Evolutionary conservation across 495 filamentous ascomycete genomes (phyloP), one percentile per base, ranked within the genome.

Genomic region (Neurospora cerealis): DNA sequence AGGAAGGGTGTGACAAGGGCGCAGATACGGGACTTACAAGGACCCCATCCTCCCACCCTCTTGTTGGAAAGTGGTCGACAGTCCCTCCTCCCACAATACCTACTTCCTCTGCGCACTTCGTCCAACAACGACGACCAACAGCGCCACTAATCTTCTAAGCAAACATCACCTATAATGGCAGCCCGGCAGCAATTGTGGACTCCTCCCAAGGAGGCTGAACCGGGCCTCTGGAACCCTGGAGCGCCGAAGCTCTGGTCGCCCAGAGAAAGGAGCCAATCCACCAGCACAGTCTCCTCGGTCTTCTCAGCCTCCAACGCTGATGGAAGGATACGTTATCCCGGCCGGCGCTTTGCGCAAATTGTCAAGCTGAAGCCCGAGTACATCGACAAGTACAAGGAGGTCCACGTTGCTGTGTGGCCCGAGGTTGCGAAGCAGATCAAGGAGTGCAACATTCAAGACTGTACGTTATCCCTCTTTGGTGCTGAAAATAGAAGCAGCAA

Each of bases 351-450:
- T 75, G 89, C 86, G 10, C 92, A 94, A 79, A 89, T 91, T 72
- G 85, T 94, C 73, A 89, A 89, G 77, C 86, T 95, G 44, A 92
- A 91, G 80, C 87, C 89, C 36, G 88, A 89, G 60, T 88, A 81
- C 66, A 79, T 89, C 17, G 85, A 85, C 24, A 85, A 87, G 69
- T 94, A 94, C 81, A 94, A 93, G 77, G 85, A 91, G 80, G 88
- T 88, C 72, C 92, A 93, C 74, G 88, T 88, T 4, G 85, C 86
- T 13, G 91, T 92, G 1, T 94, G 92, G 92, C 91, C 91, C 2
- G 90, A 92, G 75, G 90, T 94, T 3, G 80, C 92, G 71, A 84
- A 88, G 79, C 89, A 92, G 80, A 93, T 95, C 77, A 87, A 88
- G 77, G 88, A 89, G 60, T 92, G 88, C 79, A 90, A 91, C 76